phyloP scores from a whole-genome alignment of 192 early-diverging fungal species.

The Geranomyces variabilis region DNA sequence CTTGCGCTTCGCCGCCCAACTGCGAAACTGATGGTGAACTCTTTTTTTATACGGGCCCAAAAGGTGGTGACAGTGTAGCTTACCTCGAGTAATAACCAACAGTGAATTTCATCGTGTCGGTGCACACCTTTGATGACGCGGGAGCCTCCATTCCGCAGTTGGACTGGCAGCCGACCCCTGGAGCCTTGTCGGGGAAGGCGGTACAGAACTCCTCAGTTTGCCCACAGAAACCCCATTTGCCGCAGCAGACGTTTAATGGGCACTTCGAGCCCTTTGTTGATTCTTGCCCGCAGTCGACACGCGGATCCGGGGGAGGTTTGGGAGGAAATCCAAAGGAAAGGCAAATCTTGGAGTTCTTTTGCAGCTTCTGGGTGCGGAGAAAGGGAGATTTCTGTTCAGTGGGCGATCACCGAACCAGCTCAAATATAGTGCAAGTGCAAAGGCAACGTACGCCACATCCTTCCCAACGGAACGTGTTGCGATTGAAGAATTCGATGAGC shows the following conservation, averaged over 20 bases:
- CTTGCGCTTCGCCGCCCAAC: neutral
- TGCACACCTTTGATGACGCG: neutral
- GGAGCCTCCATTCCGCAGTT: conserved; percentile 11
- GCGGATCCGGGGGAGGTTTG: neutral
- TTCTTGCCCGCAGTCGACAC: neutral
- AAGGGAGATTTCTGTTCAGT: no score
- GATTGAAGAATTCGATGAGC: no score
- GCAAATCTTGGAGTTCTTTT: no score
- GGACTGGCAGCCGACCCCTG: neutral
- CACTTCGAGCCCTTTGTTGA: neutral
- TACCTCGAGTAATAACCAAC: conserved; percentile 3
- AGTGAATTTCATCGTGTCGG: conserved; percentile 8
- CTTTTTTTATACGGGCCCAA: no score
- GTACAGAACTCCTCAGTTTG: neutral
- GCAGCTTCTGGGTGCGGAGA: no score
- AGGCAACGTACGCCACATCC: no score
- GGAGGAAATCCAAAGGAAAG: no score
- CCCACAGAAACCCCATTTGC: neutral
- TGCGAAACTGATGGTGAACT: no score
- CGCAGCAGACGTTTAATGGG: conserved; percentile 5
- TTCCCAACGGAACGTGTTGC: no score
- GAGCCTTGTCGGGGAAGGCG: neutral
- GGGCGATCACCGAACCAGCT: no score
- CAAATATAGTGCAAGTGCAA: no score
- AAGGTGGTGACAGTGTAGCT: no score